Evolutionary conservation across 2,329 filamentous ascomycete genomes (phyloP).

Genomic region (Colletotrichum sp.): DNA sequence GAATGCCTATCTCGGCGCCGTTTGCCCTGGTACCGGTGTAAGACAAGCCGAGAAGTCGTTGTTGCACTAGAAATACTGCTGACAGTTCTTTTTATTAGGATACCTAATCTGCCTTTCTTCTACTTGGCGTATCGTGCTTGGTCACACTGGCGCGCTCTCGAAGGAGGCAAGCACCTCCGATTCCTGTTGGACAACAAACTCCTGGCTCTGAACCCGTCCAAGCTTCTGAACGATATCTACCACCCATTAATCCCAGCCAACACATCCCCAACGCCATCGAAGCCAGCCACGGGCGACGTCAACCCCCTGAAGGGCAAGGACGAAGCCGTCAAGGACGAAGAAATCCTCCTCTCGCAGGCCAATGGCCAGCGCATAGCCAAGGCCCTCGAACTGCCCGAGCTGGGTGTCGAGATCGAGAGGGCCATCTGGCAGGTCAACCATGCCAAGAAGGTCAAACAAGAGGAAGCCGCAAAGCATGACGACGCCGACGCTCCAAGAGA

Average conservation of each 20-base stretch:
- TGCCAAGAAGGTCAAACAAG: constrained; percentile 44
- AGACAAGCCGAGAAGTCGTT: constrained; percentile 36
- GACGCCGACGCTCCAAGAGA: constrained; percentile 22
- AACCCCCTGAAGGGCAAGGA: constrained; percentile 27
- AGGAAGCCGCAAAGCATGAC: constrained; percentile 24
- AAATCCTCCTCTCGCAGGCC: constrained; percentile 51
- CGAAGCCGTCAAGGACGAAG: constrained; percentile 31
- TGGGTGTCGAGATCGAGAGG: constrained; percentile 75
- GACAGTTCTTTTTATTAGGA: constrained; percentile 48
- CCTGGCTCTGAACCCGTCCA: constrained; percentile 68
- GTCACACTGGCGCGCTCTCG: constrained; percentile 88
- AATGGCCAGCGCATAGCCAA: constrained; percentile 65
- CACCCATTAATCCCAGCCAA: constrained; percentile 39
- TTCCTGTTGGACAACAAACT: constrained; percentile 80
- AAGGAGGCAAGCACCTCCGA: constrained; percentile 83
- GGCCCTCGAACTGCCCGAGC: constrained; percentile 69
- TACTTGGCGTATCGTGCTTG: constrained; percentile 91
- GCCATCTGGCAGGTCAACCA: constrained; percentile 76
- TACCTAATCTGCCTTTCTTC: constrained; percentile 96
- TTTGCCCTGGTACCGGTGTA: constrained; percentile 87
- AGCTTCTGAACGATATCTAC: constrained; percentile 78
- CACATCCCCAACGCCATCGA: constrained; percentile 36
- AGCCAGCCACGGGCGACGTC: not conserved
- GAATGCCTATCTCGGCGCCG: constrained; percentile 83
- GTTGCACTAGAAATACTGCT: not conserved